Base-by-base conservation (phyloP, 371 early-diverging fungal species). In the Mortierella sp. region DNA sequence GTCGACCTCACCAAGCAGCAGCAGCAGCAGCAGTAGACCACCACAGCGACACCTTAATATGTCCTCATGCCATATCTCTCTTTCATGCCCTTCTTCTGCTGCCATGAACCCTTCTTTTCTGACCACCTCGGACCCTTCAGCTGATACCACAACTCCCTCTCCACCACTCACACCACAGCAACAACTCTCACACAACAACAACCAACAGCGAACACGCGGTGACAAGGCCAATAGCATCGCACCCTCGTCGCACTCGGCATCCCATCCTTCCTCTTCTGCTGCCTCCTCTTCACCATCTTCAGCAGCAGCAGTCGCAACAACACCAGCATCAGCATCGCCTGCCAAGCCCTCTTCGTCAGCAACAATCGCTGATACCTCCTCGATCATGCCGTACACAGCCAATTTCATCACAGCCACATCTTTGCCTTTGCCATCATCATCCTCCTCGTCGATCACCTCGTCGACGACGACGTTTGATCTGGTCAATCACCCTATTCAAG, bases 401-500 rank as follows among this genome's bases (percentile, higher is more conserved):
- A 54, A 31, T 49, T 10, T 34, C 52, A 22, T 57, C 57, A 49
- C 55, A 47, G 37, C 28, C 59, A 16, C 19, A n/a, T n/a, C 27
- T 21, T 40, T 37, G 1, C 29, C 28, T 16, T 55, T 25, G 34
- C 34, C 56, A 44, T 12, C 28, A 2, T n/a, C 45, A 27, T 25
- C 37, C 46, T 45, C n/a, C 7, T 6, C 46, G 9, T n/a, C n/a
- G n/a, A 27, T 17, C 34, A 21, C 34, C 25, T 1, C 21, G 12
- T 21, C 27, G 16, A 29, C 29, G 16, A 39, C 48, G 7, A 34
- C 44, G 1, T 73, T 73, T 47, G 63, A 73, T 24, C 48, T 68
- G 31, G 24, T 70, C 69, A 70, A 63, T 59, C 81, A 80, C 53
- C 77, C 81, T 22, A 69, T 78, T 44, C 57, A 71, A 25, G 57